A percentile compares a stretch with the other conserved stretches of the same genome.
Conservation (phyloP, 1,284 basidiomycete species). For the Rhodofomes roseus region DNA sequence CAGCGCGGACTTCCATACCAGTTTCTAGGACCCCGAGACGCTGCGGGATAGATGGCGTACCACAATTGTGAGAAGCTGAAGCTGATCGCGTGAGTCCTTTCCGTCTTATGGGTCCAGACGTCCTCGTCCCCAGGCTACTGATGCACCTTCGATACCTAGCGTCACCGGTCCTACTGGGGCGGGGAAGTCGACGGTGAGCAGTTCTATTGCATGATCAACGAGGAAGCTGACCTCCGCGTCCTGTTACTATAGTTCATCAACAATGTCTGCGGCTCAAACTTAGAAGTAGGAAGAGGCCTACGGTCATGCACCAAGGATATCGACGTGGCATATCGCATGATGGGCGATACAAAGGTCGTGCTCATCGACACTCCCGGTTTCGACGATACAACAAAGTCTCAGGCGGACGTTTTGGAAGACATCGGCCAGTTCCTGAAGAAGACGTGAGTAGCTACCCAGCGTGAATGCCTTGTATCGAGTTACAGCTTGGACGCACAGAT, state of each 20-base stretch:
- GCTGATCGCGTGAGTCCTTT: background rate
- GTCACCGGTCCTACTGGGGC: constrained; percentile 19
- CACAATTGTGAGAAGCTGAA: background rate
- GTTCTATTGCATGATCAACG: too few relatives aligned
- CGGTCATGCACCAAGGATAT: constrained; percentile 14
- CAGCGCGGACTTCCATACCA: too few relatives aligned
- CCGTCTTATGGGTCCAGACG: background rate
- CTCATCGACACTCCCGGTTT: constrained; percentile 38
- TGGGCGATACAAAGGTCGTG: background rate
- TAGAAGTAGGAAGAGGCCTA: constrained; percentile 11
- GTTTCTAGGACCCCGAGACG: too few relatives aligned
- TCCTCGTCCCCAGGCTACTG: background rate
- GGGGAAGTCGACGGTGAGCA: constrained; percentile 17
- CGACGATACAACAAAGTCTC: constrained; percentile 34
- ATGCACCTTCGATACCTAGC: constrained; percentile 6
- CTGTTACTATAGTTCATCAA: constrained; percentile 18
- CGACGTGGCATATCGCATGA: background rate
- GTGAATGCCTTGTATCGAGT: too few relatives aligned
- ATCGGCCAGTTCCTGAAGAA: constrained; percentile 25
- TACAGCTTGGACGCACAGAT: too few relatives aligned
- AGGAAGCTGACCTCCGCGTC: too few relatives aligned
- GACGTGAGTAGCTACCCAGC: constrained; percentile 13
- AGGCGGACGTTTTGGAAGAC: constrained; percentile 35
- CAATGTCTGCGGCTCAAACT: constrained; percentile 15
- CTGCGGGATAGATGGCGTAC: too few relatives aligned